A percentile compares a stretch with the other conserved stretches of the same genome.
Evolutionary conservation across 208 protist genomes (phyloP).

Genomic region (Lotmaria passim): DNA sequence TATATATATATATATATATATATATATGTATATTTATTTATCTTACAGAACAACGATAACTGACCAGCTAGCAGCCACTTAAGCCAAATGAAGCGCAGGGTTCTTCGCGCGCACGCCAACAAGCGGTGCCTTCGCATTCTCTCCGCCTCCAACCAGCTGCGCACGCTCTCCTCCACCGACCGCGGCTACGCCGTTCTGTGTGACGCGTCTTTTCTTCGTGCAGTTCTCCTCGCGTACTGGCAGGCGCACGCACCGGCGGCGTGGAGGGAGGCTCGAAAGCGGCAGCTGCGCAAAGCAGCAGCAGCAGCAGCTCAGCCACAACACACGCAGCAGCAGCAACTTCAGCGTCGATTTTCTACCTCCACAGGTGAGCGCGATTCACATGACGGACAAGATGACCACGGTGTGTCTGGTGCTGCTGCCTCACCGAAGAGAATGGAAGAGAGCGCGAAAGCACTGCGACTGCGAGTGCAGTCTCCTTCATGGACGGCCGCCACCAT

Average conservation of each 20-base stretch:
- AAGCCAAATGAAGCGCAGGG: conserved; percentile 74
- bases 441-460: neutral
- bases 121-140: conserved; percentile 75
- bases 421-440: neutral
- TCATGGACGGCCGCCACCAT: conserved; percentile 7
- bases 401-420: neutral
- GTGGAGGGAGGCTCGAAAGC: conserved; percentile 29
- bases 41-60: too few species aligned
- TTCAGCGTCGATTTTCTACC: too few species aligned
- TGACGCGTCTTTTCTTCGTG: conserved; percentile 81
- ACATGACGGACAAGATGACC: too few species aligned
- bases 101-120: conserved; percentile 80
- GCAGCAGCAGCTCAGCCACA: neutral
- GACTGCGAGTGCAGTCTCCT: neutral
- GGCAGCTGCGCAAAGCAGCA: conserved; percentile 23
- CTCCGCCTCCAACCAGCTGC: conserved; percentile 60
- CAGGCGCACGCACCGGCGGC: conserved; percentile 31
- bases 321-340: neutral
- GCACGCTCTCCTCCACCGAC: conserved; percentile 16
- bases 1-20: neutral
- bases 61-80: neutral
- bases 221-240: conserved; percentile 51
- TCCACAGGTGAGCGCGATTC: too few species aligned
- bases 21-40: conserved; percentile 1
- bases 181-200: conserved; percentile 64